These are phyloP conservation scores for Picochlorum sp. DNA, from an alignment of 139 green algal species.

Conservation along the genomic window DNA sequence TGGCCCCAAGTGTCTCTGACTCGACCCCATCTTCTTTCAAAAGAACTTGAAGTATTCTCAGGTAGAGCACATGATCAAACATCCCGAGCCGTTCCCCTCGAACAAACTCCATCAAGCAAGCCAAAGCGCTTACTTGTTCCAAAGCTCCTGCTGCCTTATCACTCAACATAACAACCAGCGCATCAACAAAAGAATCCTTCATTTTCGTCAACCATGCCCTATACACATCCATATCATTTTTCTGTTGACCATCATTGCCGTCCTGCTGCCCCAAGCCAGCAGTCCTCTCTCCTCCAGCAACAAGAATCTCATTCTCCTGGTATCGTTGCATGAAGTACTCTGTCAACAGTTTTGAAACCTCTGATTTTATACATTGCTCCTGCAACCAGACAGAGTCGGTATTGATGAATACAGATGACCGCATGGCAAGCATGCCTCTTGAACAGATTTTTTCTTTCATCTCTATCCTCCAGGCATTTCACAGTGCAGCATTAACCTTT, in stretches of 20 bases:
- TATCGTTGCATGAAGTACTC: too few species aligned
- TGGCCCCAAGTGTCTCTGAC: conserved; percentile 34
- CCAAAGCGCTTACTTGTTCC: conserved; percentile 32
- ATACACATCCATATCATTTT: background rate
- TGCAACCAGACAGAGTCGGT: too few species aligned
- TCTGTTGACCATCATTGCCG: background rate
- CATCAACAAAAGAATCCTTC: conserved; percentile 6
- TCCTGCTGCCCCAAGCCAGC: background rate
- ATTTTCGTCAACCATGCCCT: conserved; percentile 21
- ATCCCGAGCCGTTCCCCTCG: conserved; percentile 7
- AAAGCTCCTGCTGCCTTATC: background rate
- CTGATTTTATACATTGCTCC: too few species aligned
- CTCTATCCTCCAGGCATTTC: too few species aligned
- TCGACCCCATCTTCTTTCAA: conserved; percentile 7
- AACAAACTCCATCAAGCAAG: conserved; percentile 54
- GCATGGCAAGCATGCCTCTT: too few species aligned
- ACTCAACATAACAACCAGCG: conserved; percentile 12
- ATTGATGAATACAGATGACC: too few species aligned
- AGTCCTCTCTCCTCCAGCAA: background rate
- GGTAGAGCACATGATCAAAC: conserved; percentile 38
- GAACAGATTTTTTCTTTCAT: too few species aligned
- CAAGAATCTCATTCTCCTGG: background rate
- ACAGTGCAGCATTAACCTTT: too few species aligned
- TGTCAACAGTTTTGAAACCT: too few species aligned
- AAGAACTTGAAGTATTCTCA: conserved; percentile 23